Base-by-base conservation (phyloP, 176 grass and related monocot genomes). In the Triticum turgidum region DNA sequence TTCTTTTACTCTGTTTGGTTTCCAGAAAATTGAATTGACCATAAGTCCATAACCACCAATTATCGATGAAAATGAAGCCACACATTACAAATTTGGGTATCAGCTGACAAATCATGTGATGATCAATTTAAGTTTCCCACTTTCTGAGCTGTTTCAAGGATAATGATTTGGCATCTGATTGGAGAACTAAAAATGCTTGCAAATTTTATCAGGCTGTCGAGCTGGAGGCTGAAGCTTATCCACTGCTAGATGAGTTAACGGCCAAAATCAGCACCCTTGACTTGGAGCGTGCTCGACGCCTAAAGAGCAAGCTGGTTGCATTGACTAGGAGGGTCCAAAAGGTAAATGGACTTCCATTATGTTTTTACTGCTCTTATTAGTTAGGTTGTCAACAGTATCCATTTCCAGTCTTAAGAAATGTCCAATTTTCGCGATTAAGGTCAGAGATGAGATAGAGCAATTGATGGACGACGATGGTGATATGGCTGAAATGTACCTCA, bases 401-500 rank as follows among this genome's bases (percentile, higher is more conserved):
- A 18, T 54, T 65, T 30, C 30, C 29, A 77, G 47, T 77, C 47
- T 77, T 77, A 77, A 54, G 39, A 74, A 68, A 74, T 54, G 29
- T 58, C 47, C 47, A 34, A 33, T 56, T 73, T 83, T 72, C 51
- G 65, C 51, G 42, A 82, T 90, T 78, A 83, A 98, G 93, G 93
- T 98, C 35, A 92, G 93, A 85, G 96, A 98, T 34, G 96, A 98
- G 81, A 95, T 96, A 89, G 96, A 98, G 29, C 91, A 98, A 41
- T 77, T 98, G 80, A 98, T 98, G 96, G 93, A 98, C 24, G 96
- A 98, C 37, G 96, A 98, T 38, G 96, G 91, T 21, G 96, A 98
- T 87, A 98, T 98, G 96, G 96, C 96, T 70, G 96, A 98, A 92
- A 98, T 98, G 96, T 92, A 95, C 89, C 88, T 98, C 47, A 98